These are phyloP conservation scores for Termitomyces sp. DNA, from an alignment of 768 basidiomycete species.

Conservation along the genomic window DNA sequence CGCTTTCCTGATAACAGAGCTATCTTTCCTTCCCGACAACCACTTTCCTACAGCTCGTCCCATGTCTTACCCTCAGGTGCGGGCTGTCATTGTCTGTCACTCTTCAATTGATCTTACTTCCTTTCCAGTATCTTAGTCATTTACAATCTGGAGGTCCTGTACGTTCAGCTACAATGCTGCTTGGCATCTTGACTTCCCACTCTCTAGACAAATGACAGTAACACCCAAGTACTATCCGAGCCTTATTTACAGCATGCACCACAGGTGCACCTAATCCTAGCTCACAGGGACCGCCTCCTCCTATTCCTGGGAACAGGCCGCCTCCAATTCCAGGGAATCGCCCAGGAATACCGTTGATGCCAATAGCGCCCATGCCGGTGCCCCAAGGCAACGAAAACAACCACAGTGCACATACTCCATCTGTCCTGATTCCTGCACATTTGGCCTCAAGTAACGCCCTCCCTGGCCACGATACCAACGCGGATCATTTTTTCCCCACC, in stretches of 20 bases:
- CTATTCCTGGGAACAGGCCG: constrained; percentile 10
- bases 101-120: neutral
- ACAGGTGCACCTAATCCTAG: neutral
- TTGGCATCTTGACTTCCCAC: no score
- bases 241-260: neutral
- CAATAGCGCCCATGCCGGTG: neutral
- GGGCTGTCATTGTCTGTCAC: neutral
- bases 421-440: neutral
- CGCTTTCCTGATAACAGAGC: neutral
- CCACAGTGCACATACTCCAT: constrained; percentile 10
- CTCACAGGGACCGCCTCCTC: constrained; percentile 4
- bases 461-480: neutral
- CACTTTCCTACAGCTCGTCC: no score
- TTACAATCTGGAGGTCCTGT: no score
- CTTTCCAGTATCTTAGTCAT: neutral
- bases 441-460: neutral
- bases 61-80: neutral
- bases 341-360: neutral
- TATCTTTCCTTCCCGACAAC: neutral
- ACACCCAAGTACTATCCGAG: no score
- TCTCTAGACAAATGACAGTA: no score
- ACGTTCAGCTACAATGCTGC: no score
- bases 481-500: neutral
- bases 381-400: neutral
- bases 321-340: constrained; percentile 10